These are phyloP conservation scores for Paecilomyces formosus DNA, from an alignment of 2,329 filamentous ascomycete genomes.

Conservation along the genomic window DNA sequence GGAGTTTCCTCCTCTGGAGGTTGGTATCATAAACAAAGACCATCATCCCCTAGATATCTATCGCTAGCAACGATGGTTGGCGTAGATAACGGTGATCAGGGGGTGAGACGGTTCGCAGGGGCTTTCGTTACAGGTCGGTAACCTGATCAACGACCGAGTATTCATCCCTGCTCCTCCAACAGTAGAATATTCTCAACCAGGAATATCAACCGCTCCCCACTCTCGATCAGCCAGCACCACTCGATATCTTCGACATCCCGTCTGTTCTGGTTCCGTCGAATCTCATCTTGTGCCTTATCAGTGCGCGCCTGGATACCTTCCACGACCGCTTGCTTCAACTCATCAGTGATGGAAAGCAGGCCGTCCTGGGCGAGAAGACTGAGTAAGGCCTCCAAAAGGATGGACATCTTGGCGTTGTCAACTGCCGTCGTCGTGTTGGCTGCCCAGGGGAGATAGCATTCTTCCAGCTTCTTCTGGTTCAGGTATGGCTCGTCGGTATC, in stretches of 20 bases:
- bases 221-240: constrained; percentile 33
- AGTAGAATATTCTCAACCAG: constrained; percentile 26
- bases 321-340: constrained; percentile 41
- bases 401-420: constrained; percentile 66
- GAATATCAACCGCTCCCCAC: constrained; percentile 31
- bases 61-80: too few relatives aligned
- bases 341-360: constrained; percentile 22
- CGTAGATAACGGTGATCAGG: background rate
- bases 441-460: constrained; percentile 58
- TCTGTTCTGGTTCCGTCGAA: constrained; percentile 36
- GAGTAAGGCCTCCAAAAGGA: constrained; percentile 60
- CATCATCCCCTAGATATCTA: background rate
- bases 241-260: constrained; percentile 27
- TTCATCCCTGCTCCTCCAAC: background rate
- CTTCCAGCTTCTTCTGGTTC: constrained; percentile 43
- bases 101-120: background rate
- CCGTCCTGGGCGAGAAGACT: constrained; percentile 41
- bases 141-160: background rate
- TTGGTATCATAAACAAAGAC: background rate
- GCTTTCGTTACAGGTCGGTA: background rate
- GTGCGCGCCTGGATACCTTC: constrained; percentile 47
- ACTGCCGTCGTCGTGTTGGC: constrained; percentile 54
- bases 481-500: constrained; percentile 36
- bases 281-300: constrained; percentile 37
- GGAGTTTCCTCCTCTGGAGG: background rate